Percentiles rank a stretch among this genome's conserved stretches.
Conservation (phyloP, 2,329 filamentous ascomycete genomes). For the Cylindrodendrum hubeiense region DNA sequence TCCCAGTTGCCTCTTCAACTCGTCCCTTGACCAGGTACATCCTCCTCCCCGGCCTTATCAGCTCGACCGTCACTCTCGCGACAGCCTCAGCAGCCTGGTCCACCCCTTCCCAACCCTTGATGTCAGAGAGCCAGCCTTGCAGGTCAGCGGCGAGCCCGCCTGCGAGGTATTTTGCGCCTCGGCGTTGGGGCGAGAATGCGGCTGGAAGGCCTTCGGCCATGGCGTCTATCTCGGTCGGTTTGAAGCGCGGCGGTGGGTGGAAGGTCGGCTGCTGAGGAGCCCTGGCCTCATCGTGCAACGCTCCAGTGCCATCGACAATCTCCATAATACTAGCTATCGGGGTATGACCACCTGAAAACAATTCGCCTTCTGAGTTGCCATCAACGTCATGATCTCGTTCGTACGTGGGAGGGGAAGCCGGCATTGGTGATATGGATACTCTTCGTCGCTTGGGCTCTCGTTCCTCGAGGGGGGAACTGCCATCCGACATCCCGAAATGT, state of each 20-base stretch:
- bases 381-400: slow-evolving; percentile 4
- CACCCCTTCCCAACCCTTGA: slow-evolving; percentile 50
- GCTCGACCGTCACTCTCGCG: slow-evolving; percentile 46
- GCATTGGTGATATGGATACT: slow-evolving; percentile 44
- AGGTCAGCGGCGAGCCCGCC: slow-evolving; percentile 55
- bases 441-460: slow-evolving; percentile 45
- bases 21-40: slow-evolving; percentile 51
- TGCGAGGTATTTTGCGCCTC: slow-evolving; percentile 51
- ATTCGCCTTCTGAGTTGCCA: slow-evolving; percentile 6
- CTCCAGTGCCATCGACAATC: slow-evolving; percentile 23
- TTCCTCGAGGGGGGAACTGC: slow-evolving; percentile 27
- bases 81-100: slow-evolving; percentile 27
- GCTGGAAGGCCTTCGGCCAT: slow-evolving; percentile 39
- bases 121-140: slow-evolving; percentile 56
- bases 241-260: slow-evolving; percentile 55
- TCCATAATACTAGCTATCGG: slow-evolving; percentile 27
- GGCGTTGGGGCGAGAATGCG: slow-evolving; percentile 53
- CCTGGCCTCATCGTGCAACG: slow-evolving; percentile 32
- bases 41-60: slow-evolving; percentile 46
- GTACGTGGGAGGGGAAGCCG: slow-evolving; percentile 23
- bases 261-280: slow-evolving; percentile 53
- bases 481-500: slow-evolving; percentile 8
- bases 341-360: slow-evolving; percentile 11
- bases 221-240: slow-evolving; percentile 43
- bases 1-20: background rate